Evolutionary conservation across 352 stramenopile genomes (phyloP), one percentile per base, ranked within the genome.

Genomic region (Salisapilia sapeloensis): DNA sequence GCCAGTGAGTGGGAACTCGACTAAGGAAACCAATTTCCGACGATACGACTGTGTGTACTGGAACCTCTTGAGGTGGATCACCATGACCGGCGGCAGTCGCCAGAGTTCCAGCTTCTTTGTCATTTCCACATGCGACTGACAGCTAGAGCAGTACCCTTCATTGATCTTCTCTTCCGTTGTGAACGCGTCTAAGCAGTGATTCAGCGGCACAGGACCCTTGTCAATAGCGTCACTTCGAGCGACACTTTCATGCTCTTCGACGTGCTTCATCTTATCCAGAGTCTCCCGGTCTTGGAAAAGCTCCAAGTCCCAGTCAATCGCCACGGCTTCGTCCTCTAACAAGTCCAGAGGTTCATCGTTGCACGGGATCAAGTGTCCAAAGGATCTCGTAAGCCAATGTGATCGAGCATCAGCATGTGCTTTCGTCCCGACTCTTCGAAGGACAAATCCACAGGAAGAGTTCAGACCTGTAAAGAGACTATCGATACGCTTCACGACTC

Each of bases 101-200:
- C 93, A 99, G 11, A 99, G 81, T 50, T 97, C 85, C 21, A 99
- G 71, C 50, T 98, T 94, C 60, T 99, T 99, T 45, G 87, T 98
- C 42, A 96, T 96, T 38, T 94, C 77, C 29, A 95, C 74, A 40
- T 96, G 86, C 31, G 92, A 52, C 30, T 96, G 84, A 50, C 95
- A 99, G 44, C 80, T 92, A 15, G 82, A 95, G 59, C 94, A 99
- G 54, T 98, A 99, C 42, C 94, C 74, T 38, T 92, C 76, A 24
- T 50, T 81, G 40, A 92, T 87, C 40, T 86, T 89, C 34, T 92
- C 76, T 38, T 89, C 72, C 8, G 50, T 69, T 8, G 72, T 92
- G 34, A 92, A 92, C 4, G 71, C 64, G 42, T 92, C 66, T 27
- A 92, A 46, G 29, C 76, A 92, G 33, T 85, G 64, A 26, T 44